phyloP scores from a whole-genome alignment of 108 stramenopile genomes.

The Parietichytrium sp. region DNA sequence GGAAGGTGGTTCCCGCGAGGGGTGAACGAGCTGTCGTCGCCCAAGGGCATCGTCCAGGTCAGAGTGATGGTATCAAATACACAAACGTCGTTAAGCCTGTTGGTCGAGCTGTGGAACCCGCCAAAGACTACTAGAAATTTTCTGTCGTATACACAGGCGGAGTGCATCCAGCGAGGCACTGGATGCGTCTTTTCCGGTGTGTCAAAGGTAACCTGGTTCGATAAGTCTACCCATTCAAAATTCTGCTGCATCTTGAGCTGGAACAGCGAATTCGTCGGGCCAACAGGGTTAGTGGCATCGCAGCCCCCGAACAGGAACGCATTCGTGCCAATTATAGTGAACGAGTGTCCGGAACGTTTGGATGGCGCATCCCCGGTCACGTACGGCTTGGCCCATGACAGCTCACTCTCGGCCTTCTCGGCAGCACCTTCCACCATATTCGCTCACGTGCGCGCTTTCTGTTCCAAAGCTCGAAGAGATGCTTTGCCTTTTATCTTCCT shows the following conservation, averaged over 20 bases:
- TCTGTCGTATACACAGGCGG: slow-evolving; percentile 54
- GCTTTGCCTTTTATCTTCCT: too few relatives aligned
- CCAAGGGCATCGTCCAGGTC: slow-evolving; percentile 60
- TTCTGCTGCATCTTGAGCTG: slow-evolving; percentile 70
- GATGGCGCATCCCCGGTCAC: slow-evolving; percentile 68
- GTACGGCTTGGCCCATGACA: slow-evolving; percentile 61
- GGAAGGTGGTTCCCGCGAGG: background rate
- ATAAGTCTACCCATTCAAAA: background rate
- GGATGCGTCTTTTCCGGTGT: slow-evolving; percentile 40
- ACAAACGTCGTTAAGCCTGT: slow-evolving; percentile 70
- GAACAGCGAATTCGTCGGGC: slow-evolving; percentile 70
- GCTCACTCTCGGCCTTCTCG: slow-evolving; percentile 41
- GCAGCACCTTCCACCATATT: too few relatives aligned
- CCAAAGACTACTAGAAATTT: slow-evolving; percentile 67
- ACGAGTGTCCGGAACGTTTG: slow-evolving; percentile 74
- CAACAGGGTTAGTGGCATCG: slow-evolving; percentile 57
- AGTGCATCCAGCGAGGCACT: slow-evolving; percentile 69
- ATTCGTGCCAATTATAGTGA: slow-evolving; percentile 59
- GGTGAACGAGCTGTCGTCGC: background rate
- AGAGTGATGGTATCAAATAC: slow-evolving; percentile 63
- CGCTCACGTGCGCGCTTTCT: too few relatives aligned
- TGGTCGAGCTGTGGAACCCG: slow-evolving; percentile 61
- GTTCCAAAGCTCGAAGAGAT: too few relatives aligned
- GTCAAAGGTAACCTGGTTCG: background rate
- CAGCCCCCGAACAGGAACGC: slow-evolving; percentile 68